Evolutionary conservation across 805 yeast species (phyloP), one percentile per base, ranked within the genome.

Genomic region (Saturnispora diversa): DNA sequence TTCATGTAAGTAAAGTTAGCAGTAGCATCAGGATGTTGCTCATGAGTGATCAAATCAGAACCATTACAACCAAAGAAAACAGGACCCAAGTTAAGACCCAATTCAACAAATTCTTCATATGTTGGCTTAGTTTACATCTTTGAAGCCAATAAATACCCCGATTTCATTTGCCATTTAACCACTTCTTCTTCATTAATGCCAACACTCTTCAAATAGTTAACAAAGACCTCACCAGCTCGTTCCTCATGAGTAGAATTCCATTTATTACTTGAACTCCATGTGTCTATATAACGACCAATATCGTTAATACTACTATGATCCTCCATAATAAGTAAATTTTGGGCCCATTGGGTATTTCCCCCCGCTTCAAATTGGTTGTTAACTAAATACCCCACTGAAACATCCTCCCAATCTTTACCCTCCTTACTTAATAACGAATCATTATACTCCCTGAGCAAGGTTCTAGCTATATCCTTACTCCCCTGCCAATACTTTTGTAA

Each of bases 401-500:
- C 53, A 44, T 58, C 58, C n/a, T 28, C 27, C 43, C 54, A 59
- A 13, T 49, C 34, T 11, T 51, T 43, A 13, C 21, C 27, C 2
- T 58, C 64, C 0, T 40, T 22, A 8, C 16, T 10, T 3, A 80
- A 77, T 3, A 70, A 50, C 25, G 63, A 54, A 4, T 51, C 55
- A 39, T 60, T 57, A 5, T 77, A 64, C 9, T 63, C 71, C 11
- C 47, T 51, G 46, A 72, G 66, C 44, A 68, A 52, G 7, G 61
- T 46, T 39, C 78, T 62, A 24, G 87, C 58, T 12, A 71, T 62
- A 5, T 53, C 40, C 35, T 94, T 65, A 1, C 96, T 96, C 0
- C 94, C 82, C 51, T 84, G 83, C 97, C 96, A 88, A 54, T 75
- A 75, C 0, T 78, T 77, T 0, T 88, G 88, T 34, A 81, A 55